These are phyloP conservation scores for Trypanosoma rangeli DNA, from an alignment of 208 protist species.

Conservation along the genomic window DNA sequence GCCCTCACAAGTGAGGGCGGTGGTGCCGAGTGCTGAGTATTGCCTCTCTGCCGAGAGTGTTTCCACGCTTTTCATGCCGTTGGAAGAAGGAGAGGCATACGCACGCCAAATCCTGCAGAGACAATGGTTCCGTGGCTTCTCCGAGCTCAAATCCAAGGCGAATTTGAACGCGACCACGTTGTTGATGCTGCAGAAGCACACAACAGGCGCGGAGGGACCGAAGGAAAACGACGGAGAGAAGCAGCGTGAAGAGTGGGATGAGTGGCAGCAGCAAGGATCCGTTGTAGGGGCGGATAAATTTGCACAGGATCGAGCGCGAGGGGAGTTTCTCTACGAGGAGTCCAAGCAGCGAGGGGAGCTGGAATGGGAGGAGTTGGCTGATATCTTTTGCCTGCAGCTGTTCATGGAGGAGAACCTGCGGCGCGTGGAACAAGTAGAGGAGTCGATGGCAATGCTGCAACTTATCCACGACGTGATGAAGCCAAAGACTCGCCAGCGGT, in stretches of 20 bases:
- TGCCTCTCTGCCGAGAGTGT: neutral
- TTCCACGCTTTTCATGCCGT: neutral
- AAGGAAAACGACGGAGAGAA: constrained; percentile 1
- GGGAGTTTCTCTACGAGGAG: constrained; percentile 20
- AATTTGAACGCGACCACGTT: neutral
- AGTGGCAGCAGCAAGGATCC: neutral
- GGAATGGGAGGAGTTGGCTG: constrained; percentile 3
- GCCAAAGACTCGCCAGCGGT: constrained; percentile 14
- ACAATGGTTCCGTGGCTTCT: constrained; percentile 17
- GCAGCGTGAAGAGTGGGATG: neutral
- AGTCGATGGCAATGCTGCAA: neutral
- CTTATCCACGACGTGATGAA: constrained; percentile 22
- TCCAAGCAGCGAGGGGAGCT: neutral
- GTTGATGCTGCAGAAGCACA: neutral
- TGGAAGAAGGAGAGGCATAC: constrained; percentile 13
- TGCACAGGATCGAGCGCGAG: neutral
- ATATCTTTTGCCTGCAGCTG: constrained; percentile 1
- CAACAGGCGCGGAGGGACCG: neutral
- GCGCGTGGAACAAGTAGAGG: constrained; percentile 1
- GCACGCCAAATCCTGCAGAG: constrained; percentile 4
- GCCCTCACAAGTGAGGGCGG: neutral
- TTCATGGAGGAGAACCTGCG: constrained; percentile 7
- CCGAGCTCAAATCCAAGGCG: constrained; percentile 1
- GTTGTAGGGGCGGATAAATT: neutral
- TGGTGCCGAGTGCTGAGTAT: neutral